These are phyloP conservation scores for Solanum okadae DNA, from an alignment of 257 asterid genomes.

Conservation along the genomic window DNA sequence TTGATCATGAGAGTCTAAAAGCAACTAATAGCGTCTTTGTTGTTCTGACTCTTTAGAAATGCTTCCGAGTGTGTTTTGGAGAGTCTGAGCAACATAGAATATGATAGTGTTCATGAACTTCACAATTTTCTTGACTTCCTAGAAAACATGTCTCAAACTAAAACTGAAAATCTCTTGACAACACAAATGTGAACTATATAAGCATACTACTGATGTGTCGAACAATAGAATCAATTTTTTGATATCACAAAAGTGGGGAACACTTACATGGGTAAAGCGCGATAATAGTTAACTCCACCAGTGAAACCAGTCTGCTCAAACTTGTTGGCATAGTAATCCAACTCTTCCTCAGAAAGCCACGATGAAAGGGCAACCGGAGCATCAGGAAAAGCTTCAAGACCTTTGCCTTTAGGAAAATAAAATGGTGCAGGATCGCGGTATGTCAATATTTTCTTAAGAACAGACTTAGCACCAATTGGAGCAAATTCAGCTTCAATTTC, in stretches of 20 bases:
- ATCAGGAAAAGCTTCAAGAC: neutral
- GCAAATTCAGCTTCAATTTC: constrained; percentile 4
- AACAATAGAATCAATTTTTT: neutral
- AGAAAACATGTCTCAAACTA: neutral
- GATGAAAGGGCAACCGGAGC: constrained; percentile 19
- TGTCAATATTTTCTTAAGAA: neutral
- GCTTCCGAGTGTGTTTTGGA: neutral
- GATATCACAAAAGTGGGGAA: neutral
- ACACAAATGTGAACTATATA: neutral
- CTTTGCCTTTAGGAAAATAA: neutral
- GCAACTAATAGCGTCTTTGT: neutral
- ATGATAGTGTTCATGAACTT: neutral
- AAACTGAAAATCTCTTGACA: too few species aligned
- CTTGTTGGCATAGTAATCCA: constrained; percentile 25
- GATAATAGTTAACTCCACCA: constrained; percentile 45
- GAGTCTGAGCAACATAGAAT: neutral
- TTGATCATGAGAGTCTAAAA: neutral
- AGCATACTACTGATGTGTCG: neutral
- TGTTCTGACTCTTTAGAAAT: neutral
- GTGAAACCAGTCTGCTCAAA: constrained; percentile 40
- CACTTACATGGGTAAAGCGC: constrained; percentile 34
- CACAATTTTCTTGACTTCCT: neutral
- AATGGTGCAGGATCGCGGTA: neutral
- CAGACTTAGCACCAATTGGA: neutral
- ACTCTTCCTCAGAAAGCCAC: constrained; percentile 35